Base-by-base conservation (phyloP, 768 basidiomycete genomes). In the Lactarius tabidus region DNA sequence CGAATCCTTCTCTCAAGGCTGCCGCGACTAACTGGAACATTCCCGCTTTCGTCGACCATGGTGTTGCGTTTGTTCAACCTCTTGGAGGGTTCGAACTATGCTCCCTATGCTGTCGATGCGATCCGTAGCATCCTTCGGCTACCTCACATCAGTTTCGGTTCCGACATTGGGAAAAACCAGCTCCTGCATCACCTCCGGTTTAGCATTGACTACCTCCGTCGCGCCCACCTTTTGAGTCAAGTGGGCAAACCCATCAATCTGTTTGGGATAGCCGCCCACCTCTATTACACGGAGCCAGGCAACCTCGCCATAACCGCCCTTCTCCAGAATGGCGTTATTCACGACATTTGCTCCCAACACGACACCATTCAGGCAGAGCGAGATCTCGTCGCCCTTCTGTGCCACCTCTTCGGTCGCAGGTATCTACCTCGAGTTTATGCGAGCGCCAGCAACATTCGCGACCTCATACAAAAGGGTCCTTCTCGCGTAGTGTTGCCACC, bases 221-320 rank as follows among this genome's bases (percentile, higher is more conserved):
- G 86, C 6, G 74, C 80, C 6, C 77, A 81, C 45, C 77, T 90
- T 20, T 72, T 90, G 48, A 80, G 84, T 59, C 74, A 74, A 39
- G 71, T 74, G 20, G 89, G 89, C 20, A 80, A 76, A 48, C 86
- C 85, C 0, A 79, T 86, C 70, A 83, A 86, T 65, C 74, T 87
- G 7, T 84, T 82, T 64, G 81, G 79, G 0, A 75, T 86, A 14
- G 81, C 82, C 0, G 77, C 83, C 1, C 84, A 83, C 65, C 75
- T 86, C 35, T 85, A 85, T 77, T 85, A 87, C 69, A 83, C 84
- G 1, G 88, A 90, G 72, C 88, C 89, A 1, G 83, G 81, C 75
- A 90, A 89, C 73, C 78, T 90, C 43, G 88, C 88, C 0, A 74
- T 90, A 2, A 82, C 87, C 15, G 71, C 79, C 1, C 78, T 90